Evolutionary conservation across 2,329 filamentous ascomycete species (phyloP), one percentile per base, ranked within the genome.

Genomic region (Cladorrhinum sp.): DNA sequence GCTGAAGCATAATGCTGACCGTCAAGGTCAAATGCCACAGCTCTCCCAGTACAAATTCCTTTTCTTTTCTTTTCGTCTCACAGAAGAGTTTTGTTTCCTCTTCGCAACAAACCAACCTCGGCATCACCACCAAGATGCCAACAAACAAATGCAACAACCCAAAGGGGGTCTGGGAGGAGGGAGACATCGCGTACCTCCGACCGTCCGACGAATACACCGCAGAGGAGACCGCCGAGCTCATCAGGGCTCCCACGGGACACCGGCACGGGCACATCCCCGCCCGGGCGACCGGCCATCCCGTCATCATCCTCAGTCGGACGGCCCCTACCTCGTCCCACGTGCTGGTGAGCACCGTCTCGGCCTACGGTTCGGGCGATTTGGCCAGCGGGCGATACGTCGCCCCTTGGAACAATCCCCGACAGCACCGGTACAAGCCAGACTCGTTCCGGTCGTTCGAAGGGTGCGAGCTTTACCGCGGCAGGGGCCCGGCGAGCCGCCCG

Each of bases 361-460:
- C 74, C 2, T 76, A 73, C 61, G 33, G 55, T 9, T 71, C 70
- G 1, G 61, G 64, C 5, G 28, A 58, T 1, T 9, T 12, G 7
- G 60, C 62, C 2, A 70, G 26, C 26, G 26, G 26, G 4, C 26
- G 70, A 30, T 28, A 63, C 39, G 62, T 66, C 0, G 60, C 73
- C 0, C 74, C 74, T 2, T 76, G 74, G 74, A 33, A 66, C 9
- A 71, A 75, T 49, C 0, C 0, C 0, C 26, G 0, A 18, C 73
- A 75, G 64, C 6, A 1, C 3, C 4, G 8, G 0, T 74, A 75
- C 55, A 46, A 39, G 2, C 48, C 33, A 2, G 48, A 16, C 21
- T 61, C 65, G 46, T 76, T 75, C 57, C 71, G 72, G 1, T 69
- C 73, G 14, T 74, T 76, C 48, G 18, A 33, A 2, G 73, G 73